These are phyloP conservation scores for Rhynchosporium secalis DNA, from an alignment of 2,329 filamentous ascomycete genomes.

Conservation along the genomic window DNA sequence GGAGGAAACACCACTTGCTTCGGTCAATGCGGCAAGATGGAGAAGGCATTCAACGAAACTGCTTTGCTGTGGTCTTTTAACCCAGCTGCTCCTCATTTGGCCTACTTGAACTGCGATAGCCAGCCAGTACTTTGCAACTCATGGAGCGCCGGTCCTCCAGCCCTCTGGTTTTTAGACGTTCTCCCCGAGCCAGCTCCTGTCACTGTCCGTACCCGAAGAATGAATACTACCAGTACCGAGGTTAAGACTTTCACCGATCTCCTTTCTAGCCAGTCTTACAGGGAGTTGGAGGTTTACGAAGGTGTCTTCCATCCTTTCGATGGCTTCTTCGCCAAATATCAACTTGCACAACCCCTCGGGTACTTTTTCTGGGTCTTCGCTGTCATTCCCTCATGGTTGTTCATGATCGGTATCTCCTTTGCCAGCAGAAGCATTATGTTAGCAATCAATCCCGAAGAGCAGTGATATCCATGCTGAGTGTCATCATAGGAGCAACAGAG, in stretches of 20 bases:
- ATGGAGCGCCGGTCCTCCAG: constrained; percentile 66
- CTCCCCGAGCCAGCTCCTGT: constrained; percentile 64
- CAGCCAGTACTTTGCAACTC: constrained; percentile 73
- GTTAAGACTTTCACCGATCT: constrained; percentile 62
- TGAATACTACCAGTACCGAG: constrained; percentile 71
- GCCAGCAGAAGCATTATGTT: constrained; percentile 75
- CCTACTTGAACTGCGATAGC: constrained; percentile 70
- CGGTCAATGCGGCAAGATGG: constrained; percentile 64
- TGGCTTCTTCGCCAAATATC: constrained; percentile 62
- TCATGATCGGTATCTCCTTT: constrained; percentile 76
- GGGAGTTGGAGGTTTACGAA: constrained; percentile 52
- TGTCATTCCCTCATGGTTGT: constrained; percentile 70
- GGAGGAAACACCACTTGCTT: constrained; percentile 75
- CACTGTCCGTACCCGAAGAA: constrained; percentile 62
- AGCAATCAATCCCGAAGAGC: constrained; percentile 42
- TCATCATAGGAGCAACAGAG: constrained; percentile 33
- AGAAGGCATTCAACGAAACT: constrained; percentile 66
- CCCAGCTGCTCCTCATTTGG: constrained; percentile 66
- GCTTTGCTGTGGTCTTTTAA: constrained; percentile 61
- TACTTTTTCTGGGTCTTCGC: constrained; percentile 68
- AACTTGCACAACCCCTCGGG: constrained; percentile 62
- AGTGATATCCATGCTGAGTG: constrained; percentile 29
- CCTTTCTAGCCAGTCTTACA: constrained; percentile 54
- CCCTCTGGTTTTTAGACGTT: constrained; percentile 67
- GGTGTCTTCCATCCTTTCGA: constrained; percentile 77